These are phyloP conservation scores for sorghum (Sorghum bicolor) DNA, from an alignment of 176 grass and related monocot species.

Conservation along the genomic window Sorghum_bicolor_NCBIv3 NC_012871.2:72494501-72495000, in stretches of 20 bases:
- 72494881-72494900: slow-evolving; percentile 17
- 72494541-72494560: slow-evolving; percentile 31
- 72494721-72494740: slow-evolving; percentile 22
- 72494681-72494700: slow-evolving; percentile 11
- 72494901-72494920: slow-evolving; percentile 21
- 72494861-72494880: slow-evolving; percentile 38
- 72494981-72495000: slow-evolving; percentile 29
- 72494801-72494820: slow-evolving; percentile 37
- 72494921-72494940: slow-evolving; percentile 35
- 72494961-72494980: slow-evolving; percentile 29
- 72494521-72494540: slow-evolving; percentile 40
- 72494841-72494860: slow-evolving; percentile 66
- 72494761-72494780: slow-evolving; percentile 26
- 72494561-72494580: slow-evolving; percentile 33
- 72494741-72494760: slow-evolving; percentile 8
- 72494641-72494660: slow-evolving; percentile 21
- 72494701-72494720: slow-evolving; percentile 11
- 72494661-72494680: slow-evolving; percentile 32
- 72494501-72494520: slow-evolving; percentile 29
- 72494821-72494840: slow-evolving; percentile 39
- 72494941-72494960: slow-evolving; percentile 25
- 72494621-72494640: slow-evolving; percentile 25
- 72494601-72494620: slow-evolving; percentile 13
- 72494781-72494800: slow-evolving; percentile 36
- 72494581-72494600: slow-evolving; percentile 20